phyloP scores from a whole-genome alignment of 345 rosid species.

The Excoecaria cochinchinensis region DNA sequence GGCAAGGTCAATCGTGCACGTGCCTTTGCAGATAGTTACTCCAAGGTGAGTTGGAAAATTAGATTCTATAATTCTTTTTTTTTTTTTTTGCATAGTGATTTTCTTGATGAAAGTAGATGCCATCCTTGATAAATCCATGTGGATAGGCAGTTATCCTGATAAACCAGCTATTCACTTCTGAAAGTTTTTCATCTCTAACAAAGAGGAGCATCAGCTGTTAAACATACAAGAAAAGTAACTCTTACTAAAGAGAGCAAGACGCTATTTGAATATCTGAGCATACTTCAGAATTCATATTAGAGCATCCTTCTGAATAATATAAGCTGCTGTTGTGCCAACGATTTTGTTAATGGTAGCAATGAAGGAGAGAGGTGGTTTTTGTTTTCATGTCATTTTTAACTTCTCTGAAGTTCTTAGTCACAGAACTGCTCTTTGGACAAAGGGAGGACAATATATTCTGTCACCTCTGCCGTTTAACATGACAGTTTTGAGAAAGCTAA shows the following conservation, averaged over 20 bases:
- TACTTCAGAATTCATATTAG: not conserved
- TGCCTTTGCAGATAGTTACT: slow-evolving; percentile 89
- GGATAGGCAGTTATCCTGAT: not conserved
- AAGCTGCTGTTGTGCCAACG: not conserved
- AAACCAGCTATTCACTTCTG: not conserved
- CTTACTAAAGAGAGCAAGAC: not conserved
- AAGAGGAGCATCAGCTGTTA: not conserved
- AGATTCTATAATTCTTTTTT: not conserved
- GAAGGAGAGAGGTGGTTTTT: not conserved
- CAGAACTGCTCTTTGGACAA: not conserved
- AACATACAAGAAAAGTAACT: not conserved
- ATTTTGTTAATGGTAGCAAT: not conserved
- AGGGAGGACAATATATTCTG: not conserved
- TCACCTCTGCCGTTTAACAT: not conserved
- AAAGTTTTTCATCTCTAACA: not conserved
- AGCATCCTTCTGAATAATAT: not conserved
- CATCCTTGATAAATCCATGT: not conserved
- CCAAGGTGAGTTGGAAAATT: slow-evolving; percentile 61
- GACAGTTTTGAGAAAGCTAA: not conserved
- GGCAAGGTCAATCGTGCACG: slow-evolving; percentile 70
- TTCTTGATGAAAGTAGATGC: not conserved
- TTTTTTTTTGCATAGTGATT: not conserved
- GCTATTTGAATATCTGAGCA: not conserved
- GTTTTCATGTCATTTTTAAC: not conserved
- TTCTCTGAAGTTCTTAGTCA: not conserved